Evolutionary conservation across 2,329 filamentous ascomycete species (phyloP), one percentile per base, ranked within the genome.

Genomic region (Penicillium fuscoglaucum): DNA sequence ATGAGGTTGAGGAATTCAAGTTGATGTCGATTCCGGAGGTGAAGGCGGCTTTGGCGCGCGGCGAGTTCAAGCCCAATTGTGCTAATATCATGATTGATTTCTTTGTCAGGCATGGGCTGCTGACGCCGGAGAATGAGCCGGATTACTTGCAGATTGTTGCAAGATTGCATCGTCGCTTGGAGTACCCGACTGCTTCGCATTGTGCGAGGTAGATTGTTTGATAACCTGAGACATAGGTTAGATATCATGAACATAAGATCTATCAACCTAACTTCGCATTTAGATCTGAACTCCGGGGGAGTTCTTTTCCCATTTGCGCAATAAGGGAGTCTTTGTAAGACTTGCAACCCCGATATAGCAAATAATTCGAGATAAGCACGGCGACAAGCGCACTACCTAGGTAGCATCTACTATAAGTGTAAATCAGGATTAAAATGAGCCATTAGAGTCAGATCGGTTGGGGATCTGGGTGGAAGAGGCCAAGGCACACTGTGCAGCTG

Each of bases 31-130:
- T 97, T 41, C 84, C 89, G n/a, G 84, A 96, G 75, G 85, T 96
- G 45, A 84, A 87, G 74, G 79, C 82, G 57, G 86, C 88, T 45
- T 78, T 99, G 70, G 83, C 82, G 17, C 79, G 80, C 52, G 91
- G 90, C 15, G 84, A 88, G 66, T 99, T 93, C 80, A 99, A 99
- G 80, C 90, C 93, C 2, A 98, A 98, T 74, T 97, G 93, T 75
- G 89, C 90, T 15, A 73, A 95, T 58, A 85, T 96, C 48, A 78
- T 95, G 72, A 76, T 97, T 46, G 92, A 98, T 74, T 99, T 98
- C 78, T 90, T 99, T 72, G 82, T 96, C 65, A 84, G 93, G 53
- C 90, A 92, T 75, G 90, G 90, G 0, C 85, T 96, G 61, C 71
- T 97, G 70, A 96, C 88, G 9, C 75, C 80, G 44, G 90, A 90